Evolutionary conservation across 768 basidiomycete genomes (phyloP), one percentile per base, ranked within the genome.

Genomic region (Hypsizygus marmoreus): DNA sequence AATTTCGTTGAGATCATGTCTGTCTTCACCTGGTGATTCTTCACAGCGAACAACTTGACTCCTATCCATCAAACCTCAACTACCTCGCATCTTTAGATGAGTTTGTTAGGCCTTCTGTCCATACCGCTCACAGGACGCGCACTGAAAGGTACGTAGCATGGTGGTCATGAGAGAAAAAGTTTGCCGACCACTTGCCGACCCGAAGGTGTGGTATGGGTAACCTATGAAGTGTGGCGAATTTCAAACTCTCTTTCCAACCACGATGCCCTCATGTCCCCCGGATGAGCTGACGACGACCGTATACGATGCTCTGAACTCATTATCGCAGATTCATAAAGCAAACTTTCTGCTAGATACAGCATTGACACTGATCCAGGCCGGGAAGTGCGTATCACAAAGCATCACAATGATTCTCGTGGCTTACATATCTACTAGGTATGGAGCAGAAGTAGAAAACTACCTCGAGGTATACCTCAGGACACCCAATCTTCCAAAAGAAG

Each of bases 401-500:
- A 23, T 22, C 13, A 29, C 35, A 46, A 23, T 19, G 8, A 23
- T 44, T 47, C 31, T 49, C 17, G 33, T 26, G 6, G 19, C 25
- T 39, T 36, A 42, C 14, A 39, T 45, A 40, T 37, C 44, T 39
- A 23, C 50, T n/a, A 86, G 84, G 55, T 85, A 83, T 67, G 82
- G 81, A 12, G 66, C 71, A 30, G 76, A 82, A 22, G 83, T 85
- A 20, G 84, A 84, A 60, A 77, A 73, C 36, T 85, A 82, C 56
- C 56, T 86, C 19, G 83, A 87, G 12, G 80, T 85, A 13, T 86
- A 83, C 56, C 60, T 87, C 35, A 69, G 73, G 44, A 84, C 82
- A 12, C 82, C 84, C 0, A 75, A 78, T 37, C 60, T 87, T 12
- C 63, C 77, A 17, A 72, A 67, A 37, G 66, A 68, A 34, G 76